A percentile compares a stretch with the other conserved stretches of the same genome.
These are phyloP conservation scores for Lomentospora prolificans DNA, from an alignment of 2,329 filamentous ascomycete genomes.

Conservation along the genomic window DNA sequence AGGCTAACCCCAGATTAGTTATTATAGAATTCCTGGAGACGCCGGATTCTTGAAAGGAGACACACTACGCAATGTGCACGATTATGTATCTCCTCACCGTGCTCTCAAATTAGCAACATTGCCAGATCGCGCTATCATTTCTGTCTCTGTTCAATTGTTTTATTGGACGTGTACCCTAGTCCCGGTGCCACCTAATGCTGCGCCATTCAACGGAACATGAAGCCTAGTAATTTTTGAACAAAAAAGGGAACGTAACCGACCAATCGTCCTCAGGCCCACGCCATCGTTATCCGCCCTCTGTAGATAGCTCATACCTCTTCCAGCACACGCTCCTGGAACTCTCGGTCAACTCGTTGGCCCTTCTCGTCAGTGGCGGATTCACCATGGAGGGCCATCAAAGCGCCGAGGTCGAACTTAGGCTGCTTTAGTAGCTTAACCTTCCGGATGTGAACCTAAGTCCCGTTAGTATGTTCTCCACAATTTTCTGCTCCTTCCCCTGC, in stretches of 20 bases:
- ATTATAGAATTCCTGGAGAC: constrained; percentile 50
- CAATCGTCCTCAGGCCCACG: background rate
- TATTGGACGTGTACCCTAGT: constrained; percentile 22
- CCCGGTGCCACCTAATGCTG: constrained; percentile 32
- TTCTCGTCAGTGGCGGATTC: constrained; percentile 93
- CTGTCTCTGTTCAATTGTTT: constrained; percentile 4
- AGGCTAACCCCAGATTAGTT: constrained; percentile 37
- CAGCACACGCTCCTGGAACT: constrained; percentile 98
- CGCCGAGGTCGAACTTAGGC: constrained; percentile 98
- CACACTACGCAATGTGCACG: background rate
- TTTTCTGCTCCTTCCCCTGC: background rate
- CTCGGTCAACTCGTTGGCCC: constrained; percentile 96
- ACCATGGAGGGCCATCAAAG: constrained; percentile 91
- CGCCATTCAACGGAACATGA: constrained; percentile 34
- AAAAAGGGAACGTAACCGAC: constrained; percentile 5
- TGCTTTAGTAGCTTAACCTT: constrained; percentile 99
- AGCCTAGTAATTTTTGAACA: constrained; percentile 17
- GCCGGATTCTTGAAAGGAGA: background rate
- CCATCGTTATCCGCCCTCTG: constrained; percentile 18
- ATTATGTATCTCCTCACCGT: too few relatives aligned
- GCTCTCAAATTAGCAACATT: too few relatives aligned
- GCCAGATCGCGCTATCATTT: too few relatives aligned
- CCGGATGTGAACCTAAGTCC: constrained; percentile 84
- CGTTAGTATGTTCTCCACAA: constrained; percentile 20
- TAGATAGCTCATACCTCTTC: constrained; percentile 67